Evolutionary conservation across 2,329 filamentous ascomycete species (phyloP).

Genomic region (Bipolaris zeicola): DNA sequence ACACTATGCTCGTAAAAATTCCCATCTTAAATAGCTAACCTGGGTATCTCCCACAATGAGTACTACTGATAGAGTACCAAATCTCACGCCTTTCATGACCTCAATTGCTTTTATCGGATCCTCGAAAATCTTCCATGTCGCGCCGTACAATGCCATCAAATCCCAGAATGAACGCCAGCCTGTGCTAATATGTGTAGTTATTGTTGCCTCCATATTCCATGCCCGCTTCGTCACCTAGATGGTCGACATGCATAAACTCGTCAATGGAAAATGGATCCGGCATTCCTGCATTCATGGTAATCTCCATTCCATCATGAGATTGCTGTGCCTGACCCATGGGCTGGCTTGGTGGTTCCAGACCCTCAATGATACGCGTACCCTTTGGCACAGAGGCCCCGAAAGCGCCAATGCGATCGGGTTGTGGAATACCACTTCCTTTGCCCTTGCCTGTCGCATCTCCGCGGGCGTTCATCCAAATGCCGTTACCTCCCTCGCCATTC

Average conservation of each 20-base stretch:
- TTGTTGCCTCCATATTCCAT: conserved; percentile 19
- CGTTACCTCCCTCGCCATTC: conserved; percentile 50
- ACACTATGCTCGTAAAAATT: neutral
- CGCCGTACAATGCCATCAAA: conserved; percentile 1
- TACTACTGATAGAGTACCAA: neutral
- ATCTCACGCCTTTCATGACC: neutral
- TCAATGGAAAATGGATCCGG: conserved; percentile 34
- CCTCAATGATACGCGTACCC: conserved; percentile 47
- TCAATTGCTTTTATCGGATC: neutral
- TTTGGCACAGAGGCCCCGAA: conserved; percentile 51
- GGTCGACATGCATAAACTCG: conserved; percentile 53
- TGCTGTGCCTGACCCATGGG: conserved; percentile 16
- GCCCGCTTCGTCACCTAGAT: conserved; percentile 32
- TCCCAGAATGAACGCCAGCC: neutral
- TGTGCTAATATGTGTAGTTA: conserved; percentile 8
- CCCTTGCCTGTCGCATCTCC: conserved; percentile 46
- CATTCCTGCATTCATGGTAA: conserved; percentile 13
- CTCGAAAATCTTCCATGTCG: neutral
- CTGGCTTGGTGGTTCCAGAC: conserved; percentile 36
- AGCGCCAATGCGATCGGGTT: conserved; percentile 48
- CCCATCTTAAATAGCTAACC: neutral
- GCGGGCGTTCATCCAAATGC: conserved; percentile 56
- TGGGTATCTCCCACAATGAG: conserved; percentile 3
- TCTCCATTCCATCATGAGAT: conserved; percentile 19
- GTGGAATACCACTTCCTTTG: conserved; percentile 34